phyloP scores from a whole-genome alignment of 2,329 filamentous ascomycete species.

The Botrytis aclada region DNA sequence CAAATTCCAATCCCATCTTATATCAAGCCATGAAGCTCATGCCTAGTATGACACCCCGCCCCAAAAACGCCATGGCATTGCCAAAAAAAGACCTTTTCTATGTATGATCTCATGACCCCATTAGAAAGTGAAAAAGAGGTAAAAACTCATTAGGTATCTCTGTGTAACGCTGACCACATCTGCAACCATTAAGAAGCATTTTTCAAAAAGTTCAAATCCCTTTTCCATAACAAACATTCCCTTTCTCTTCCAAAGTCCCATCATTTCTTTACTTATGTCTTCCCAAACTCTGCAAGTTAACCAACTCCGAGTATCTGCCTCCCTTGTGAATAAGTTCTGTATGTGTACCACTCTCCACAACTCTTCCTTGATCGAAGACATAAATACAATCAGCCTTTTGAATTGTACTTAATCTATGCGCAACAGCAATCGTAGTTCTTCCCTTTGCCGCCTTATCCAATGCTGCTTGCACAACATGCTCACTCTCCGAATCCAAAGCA shows the following conservation, averaged over 20 bases:
- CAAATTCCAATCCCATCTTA: background rate
- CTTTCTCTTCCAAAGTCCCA: background rate
- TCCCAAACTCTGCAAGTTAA: conserved; percentile 75
- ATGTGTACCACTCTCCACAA: conserved; percentile 85
- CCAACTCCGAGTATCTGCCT: conserved; percentile 74
- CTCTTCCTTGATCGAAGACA: conserved; percentile 86
- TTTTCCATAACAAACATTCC: background rate
- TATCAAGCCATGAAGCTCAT: background rate
- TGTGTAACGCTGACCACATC: conserved; percentile 1
- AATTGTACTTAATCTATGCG: conserved; percentile 87
- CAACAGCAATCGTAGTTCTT: conserved; percentile 89
- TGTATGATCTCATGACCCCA: background rate
- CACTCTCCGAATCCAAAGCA: conserved; percentile 71
- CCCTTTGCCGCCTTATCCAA: conserved; percentile 79
- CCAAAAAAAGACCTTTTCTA: background rate
- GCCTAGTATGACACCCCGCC: background rate
- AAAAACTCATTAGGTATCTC: conserved; percentile 3
- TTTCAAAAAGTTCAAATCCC: background rate
- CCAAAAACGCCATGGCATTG: conserved; percentile 7
- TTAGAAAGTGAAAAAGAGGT: background rate
- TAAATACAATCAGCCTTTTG: conserved; percentile 94
- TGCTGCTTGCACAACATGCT: conserved; percentile 77
- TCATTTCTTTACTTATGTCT: conserved; percentile 36
- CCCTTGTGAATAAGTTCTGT: conserved; percentile 65
- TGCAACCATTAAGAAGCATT: background rate